These are phyloP conservation scores for Blastocystis sp. DNA, from an alignment of 352 stramenopile species.

Conservation along the genomic window DNA sequence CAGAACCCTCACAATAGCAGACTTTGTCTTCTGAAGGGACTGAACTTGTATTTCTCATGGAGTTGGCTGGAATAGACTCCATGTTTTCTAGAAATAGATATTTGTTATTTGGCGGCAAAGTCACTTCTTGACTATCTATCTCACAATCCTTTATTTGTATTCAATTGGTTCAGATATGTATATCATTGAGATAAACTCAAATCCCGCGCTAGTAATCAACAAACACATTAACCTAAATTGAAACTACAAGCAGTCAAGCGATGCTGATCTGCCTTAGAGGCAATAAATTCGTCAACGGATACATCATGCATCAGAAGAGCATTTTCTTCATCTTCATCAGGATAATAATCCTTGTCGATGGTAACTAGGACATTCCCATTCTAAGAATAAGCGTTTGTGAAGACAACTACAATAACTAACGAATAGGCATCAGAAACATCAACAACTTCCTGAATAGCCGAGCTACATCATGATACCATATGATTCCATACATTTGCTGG, in stretches of 20 bases:
- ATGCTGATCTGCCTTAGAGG: background rate
- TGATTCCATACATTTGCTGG: background rate
- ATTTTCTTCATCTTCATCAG: conserved; percentile 10
- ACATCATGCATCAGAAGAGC: background rate
- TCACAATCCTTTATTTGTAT: too few relatives aligned
- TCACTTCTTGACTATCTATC: background rate
- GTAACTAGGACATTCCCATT: background rate
- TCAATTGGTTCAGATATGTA: background rate
- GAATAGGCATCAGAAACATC: conserved; percentile 14
- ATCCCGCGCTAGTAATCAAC: conserved; percentile 11
- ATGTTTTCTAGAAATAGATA: background rate
- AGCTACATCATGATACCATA: background rate
- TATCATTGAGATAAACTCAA: background rate
- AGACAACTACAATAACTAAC: background rate
- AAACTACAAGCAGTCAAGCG: background rate
- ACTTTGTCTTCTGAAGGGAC: background rate
- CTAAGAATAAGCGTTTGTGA: background rate
- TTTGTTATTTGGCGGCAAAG: background rate
- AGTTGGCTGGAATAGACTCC: background rate
- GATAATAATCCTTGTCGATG: background rate
- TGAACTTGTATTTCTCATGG: background rate
- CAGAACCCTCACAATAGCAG: conserved; percentile 16
- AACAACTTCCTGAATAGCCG: conserved; percentile 5
- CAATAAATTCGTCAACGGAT: conserved; percentile 13
- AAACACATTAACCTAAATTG: background rate